phyloP scores from a whole-genome alignment of 306 rosid genomes.

The Canavalia ensiformis region DNA sequence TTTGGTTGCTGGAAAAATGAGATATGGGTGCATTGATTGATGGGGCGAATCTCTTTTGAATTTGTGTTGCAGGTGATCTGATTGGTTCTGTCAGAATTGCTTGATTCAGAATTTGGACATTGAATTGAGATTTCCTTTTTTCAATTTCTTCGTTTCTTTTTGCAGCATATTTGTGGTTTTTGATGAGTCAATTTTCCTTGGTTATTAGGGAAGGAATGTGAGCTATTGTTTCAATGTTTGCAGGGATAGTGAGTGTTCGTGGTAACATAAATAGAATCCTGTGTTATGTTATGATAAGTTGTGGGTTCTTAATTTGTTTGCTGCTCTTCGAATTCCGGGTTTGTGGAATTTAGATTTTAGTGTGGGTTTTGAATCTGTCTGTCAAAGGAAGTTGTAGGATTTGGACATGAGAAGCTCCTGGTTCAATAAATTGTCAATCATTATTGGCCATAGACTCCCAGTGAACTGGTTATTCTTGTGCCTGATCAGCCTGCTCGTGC shows the following conservation, averaged over 20 bases:
- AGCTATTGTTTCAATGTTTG: conserved; percentile 61
- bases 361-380: conserved; percentile 50
- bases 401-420: conserved; percentile 91
- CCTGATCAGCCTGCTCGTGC: conserved; percentile 65
- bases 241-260: conserved; percentile 48
- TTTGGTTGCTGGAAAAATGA: conserved; percentile 41
- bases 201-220: conserved; percentile 56
- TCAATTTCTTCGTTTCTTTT: neutral
- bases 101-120: conserved; percentile 32
- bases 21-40: conserved; percentile 38
- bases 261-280: conserved; percentile 51
- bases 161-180: conserved; percentile 26
- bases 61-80: conserved; percentile 62
- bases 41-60: conserved; percentile 54
- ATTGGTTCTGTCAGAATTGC: conserved; percentile 44
- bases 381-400: conserved; percentile 45
- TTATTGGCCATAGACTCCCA: conserved; percentile 72
- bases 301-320: conserved; percentile 44
- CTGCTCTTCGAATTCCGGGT: conserved; percentile 60
- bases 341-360: conserved; percentile 48
- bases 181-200: conserved; percentile 32
- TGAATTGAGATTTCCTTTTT: neutral
- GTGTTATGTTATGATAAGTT: conserved; percentile 54
- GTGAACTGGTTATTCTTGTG: conserved; percentile 77
- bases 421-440: conserved; percentile 68